Conservation (phyloP, 495 filamentous ascomycete genomes). For the Talaromyces proteolyticus region DNA sequence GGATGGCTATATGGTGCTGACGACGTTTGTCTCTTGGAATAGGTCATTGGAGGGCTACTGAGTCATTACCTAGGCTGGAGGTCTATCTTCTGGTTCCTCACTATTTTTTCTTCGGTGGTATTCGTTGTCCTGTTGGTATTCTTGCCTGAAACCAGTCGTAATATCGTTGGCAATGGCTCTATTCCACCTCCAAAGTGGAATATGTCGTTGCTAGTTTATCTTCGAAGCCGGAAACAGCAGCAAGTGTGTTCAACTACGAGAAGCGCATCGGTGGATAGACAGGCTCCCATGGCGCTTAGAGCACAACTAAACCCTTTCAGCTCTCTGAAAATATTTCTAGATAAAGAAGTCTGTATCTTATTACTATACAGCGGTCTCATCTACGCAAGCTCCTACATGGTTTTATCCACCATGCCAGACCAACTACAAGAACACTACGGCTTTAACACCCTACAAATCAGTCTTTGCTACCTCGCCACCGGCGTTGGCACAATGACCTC, state of each 20-base stretch:
- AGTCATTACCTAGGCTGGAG: too few relatives aligned
- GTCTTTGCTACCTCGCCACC: slow-evolving; percentile 29
- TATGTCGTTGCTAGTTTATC: slow-evolving; percentile 20
- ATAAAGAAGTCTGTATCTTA: too few relatives aligned
- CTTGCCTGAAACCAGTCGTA: slow-evolving; percentile 64
- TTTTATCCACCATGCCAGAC: too few relatives aligned
- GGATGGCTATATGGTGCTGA: too few relatives aligned
- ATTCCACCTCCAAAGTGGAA: slow-evolving; percentile 27
- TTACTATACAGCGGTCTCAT: too few relatives aligned
- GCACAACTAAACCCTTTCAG: too few relatives aligned
- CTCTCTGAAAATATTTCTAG: too few relatives aligned
- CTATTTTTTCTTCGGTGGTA: slow-evolving; percentile 22
- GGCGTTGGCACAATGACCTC: slow-evolving; percentile 66
- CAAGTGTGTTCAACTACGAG: not conserved
- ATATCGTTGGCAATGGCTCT: slow-evolving; percentile 64
- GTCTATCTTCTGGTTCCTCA: slow-evolving; percentile 43
- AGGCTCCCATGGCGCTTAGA: slow-evolving; percentile 44
- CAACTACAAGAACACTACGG: slow-evolving; percentile 29
- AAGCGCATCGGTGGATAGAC: slow-evolving; percentile 34
- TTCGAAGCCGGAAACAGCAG: slow-evolving; percentile 13
- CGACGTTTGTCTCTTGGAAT: too few relatives aligned
- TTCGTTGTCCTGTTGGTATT: slow-evolving; percentile 38
- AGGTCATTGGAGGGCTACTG: too few relatives aligned
- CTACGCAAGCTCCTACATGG: too few relatives aligned
- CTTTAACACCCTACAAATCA: slow-evolving; percentile 27